Evolutionary conservation across 805 yeast genomes (phyloP), one percentile per base, ranked within the genome.

Genomic region (Sungouiozyma ichnusensis): DNA sequence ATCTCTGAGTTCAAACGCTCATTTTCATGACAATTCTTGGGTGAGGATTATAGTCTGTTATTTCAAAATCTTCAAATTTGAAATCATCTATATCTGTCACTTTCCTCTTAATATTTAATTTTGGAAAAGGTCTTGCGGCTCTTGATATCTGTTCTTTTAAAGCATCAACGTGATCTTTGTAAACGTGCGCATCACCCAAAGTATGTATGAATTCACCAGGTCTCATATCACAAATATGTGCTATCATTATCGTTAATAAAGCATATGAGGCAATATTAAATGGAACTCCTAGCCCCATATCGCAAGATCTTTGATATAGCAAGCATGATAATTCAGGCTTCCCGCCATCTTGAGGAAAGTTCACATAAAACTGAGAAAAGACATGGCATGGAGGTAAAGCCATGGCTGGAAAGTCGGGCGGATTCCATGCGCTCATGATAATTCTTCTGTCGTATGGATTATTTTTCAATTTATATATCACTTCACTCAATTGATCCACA

Each of bases 281-380:
- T 1, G 99, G 99, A 17, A 92, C 97, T 13, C 99, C 99, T n/a
- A 92, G 73, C 0, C 99, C 99, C 96, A 92, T 88, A 58, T 92
- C 99, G 64, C 97, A 90, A n/a, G 95, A 84, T 55, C 99, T 76
- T 66, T 92, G 99, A 64, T 92, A 92, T 68, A 92, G 68, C 44
- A 82, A 74, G 61, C 98, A 92, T 11, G 92, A 83, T 43, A 92
- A 72, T 54, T 72, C 77, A 17, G 94, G 94, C 52, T 65, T 76
- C 18, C 60, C 63, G 18, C 24, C 60, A 60, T 37, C 51, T 45
- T 39, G 64, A 58, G n/a, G 94, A 90, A 83, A 84, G 53, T 74
- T 83, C 33, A 92, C 98, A 60, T 84, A 92, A 58, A 92, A 92
- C 63, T 92, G 99, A 43, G 94, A 80, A 58, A 92, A 85, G 18